Conservation (phyloP, 352 stramenopile species). For the Pythium aquatile region DNA sequence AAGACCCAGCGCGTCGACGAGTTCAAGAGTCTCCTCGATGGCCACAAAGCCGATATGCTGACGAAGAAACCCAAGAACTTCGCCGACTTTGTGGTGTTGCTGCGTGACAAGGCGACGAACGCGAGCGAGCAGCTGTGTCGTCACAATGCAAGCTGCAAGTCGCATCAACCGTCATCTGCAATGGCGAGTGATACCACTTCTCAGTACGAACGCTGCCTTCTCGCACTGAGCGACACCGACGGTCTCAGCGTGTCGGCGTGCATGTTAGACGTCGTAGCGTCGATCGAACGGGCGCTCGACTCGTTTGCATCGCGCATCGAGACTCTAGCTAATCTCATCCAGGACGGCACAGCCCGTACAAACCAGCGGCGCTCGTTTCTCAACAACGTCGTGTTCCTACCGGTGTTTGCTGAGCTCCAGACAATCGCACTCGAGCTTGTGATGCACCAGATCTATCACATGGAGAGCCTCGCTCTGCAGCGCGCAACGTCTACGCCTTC, state of each 20-base stretch:
- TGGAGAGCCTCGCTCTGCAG: constrained; percentile 24
- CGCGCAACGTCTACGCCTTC: neutral
- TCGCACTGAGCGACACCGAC: constrained; percentile 51
- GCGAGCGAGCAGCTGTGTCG: neutral
- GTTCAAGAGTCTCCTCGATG: neutral
- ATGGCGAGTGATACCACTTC: neutral
- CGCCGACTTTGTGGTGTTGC: constrained; percentile 1
- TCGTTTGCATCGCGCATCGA: constrained; percentile 36
- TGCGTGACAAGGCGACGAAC: neutral
- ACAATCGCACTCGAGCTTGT: constrained; percentile 41
- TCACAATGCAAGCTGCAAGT: constrained; percentile 2
- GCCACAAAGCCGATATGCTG: neutral
- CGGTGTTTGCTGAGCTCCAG: constrained; percentile 46
- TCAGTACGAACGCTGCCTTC: constrained; percentile 20
- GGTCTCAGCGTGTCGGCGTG: constrained; percentile 61
- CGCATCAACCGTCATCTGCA: neutral
- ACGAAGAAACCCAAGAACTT: constrained; percentile 19
- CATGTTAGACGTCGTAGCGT: constrained; percentile 57
- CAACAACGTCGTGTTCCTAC: constrained; percentile 45
- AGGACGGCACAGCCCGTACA: constrained; percentile 41
- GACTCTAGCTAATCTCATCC: constrained; percentile 36
- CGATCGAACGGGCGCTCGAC: constrained; percentile 36
- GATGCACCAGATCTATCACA: constrained; percentile 50
- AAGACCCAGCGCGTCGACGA: constrained; percentile 15
- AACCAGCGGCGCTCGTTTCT: constrained; percentile 65